Conservation (phyloP, 1,284 basidiomycete species). For the Cystobasidium pallidum region DNA sequence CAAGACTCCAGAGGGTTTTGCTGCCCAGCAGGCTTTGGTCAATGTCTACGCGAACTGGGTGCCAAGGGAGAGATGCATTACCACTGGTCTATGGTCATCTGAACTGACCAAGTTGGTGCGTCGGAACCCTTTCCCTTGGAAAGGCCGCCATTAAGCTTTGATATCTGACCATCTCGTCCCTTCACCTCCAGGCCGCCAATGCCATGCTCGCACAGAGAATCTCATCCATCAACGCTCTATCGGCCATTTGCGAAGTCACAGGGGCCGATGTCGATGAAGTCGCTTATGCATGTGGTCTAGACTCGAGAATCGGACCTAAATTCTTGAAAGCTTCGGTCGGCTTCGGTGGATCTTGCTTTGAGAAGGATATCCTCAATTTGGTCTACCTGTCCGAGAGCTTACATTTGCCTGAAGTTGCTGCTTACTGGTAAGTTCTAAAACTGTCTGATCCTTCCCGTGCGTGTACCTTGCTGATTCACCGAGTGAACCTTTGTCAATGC, state of each 20-base stretch:
- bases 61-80: conserved; percentile 78
- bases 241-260: conserved; percentile 99
- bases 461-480: background rate
- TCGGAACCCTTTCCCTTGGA: too few relatives aligned
- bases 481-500: conserved; percentile 64
- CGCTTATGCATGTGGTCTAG: conserved; percentile 88
- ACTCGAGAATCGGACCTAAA: conserved; percentile 89
- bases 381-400: conserved; percentile 94
- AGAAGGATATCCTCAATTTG: conserved; percentile 98
- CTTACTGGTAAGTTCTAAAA: conserved; percentile 73
- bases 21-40: conserved; percentile 74
- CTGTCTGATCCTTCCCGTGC: conserved; percentile 38
- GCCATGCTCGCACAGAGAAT: conserved; percentile 96
- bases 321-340: conserved; percentile 94
- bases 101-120: conserved; percentile 87
- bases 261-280: conserved; percentile 99
- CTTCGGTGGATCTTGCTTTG: conserved; percentile 99
- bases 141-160: too few relatives aligned
- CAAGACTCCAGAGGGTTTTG: conserved; percentile 78
- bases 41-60: conserved; percentile 96
- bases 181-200: conserved; percentile 72
- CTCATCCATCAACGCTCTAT: conserved; percentile 96
- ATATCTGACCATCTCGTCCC: background rate
- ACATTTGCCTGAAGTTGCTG: conserved; percentile 94
- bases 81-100: conserved; percentile 97